Conservation (phyloP, 2,329 filamentous ascomycete genomes). For the Exophiala sideris region DNA sequence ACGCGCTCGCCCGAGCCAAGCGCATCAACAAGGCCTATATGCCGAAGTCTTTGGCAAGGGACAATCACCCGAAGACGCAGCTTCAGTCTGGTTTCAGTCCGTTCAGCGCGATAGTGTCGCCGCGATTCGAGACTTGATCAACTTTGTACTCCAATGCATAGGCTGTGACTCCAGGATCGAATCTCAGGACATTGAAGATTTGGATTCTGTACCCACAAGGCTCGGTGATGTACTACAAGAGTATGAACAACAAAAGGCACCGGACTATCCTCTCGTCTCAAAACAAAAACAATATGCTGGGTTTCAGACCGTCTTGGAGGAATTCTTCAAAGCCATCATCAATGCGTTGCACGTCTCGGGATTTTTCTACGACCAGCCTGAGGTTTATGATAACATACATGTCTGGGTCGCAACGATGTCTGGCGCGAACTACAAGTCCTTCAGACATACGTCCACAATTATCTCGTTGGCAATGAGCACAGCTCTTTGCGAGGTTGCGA, state of each 20-base stretch:
- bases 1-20: slow-evolving; percentile 50
- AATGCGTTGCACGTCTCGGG: slow-evolving; percentile 77
- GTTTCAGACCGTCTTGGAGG: slow-evolving; percentile 73
- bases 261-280: slow-evolving; percentile 88
- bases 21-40: slow-evolving; percentile 56
- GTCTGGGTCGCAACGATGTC: slow-evolving; percentile 91
- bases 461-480: slow-evolving; percentile 76
- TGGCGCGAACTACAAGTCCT: slow-evolving; percentile 79
- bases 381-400: slow-evolving; percentile 82
- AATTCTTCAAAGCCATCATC: slow-evolving; percentile 76
- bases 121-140: slow-evolving; percentile 58
- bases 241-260: slow-evolving; percentile 77
- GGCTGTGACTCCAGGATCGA: slow-evolving; percentile 79
- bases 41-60: slow-evolving; percentile 59
- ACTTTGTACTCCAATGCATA: slow-evolving; percentile 63
- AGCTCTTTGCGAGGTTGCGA: slow-evolving; percentile 70
- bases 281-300: slow-evolving; percentile 71
- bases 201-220: slow-evolving; percentile 77
- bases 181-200: slow-evolving; percentile 79
- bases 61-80: slow-evolving; percentile 54
- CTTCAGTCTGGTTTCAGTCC: slow-evolving; percentile 55
- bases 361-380: slow-evolving; percentile 69
- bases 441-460: slow-evolving; percentile 89
- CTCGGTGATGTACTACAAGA: slow-evolving; percentile 82
- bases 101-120: slow-evolving; percentile 55